Evolutionary conservation across 768 basidiomycete species (phyloP).

Genomic region (Russula sp.): DNA sequence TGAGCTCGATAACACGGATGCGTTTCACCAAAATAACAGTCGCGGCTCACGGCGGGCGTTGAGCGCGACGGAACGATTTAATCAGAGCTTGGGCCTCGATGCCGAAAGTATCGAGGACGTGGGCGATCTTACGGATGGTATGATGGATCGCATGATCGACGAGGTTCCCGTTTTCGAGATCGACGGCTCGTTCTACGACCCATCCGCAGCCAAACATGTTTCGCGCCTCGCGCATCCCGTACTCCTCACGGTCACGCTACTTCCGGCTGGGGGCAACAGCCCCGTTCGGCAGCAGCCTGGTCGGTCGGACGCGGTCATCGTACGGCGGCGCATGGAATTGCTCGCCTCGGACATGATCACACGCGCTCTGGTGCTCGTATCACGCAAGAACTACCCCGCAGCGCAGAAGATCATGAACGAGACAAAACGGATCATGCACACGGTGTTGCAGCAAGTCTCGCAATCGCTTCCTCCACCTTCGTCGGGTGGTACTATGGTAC

Average conservation of each 20-base stretch:
- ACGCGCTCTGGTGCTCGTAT: slow-evolving; percentile 86
- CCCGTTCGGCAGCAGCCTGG: slow-evolving; percentile 38
- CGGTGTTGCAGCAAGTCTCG: slow-evolving; percentile 81
- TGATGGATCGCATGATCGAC: slow-evolving; percentile 97
- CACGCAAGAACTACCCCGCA: slow-evolving; percentile 84
- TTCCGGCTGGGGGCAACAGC: slow-evolving; percentile 47
- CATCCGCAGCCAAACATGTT: slow-evolving; percentile 75
- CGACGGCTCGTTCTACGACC: slow-evolving; percentile 94
- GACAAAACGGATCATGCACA: slow-evolving; percentile 90
- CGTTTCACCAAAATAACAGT: slow-evolving; percentile 21
- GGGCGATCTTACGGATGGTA: slow-evolving; percentile 76
- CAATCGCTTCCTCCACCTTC: slow-evolving; percentile 62
- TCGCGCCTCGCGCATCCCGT: slow-evolving; percentile 90
- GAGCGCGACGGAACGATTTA: slow-evolving; percentile 88
- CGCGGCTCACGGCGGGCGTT: slow-evolving; percentile 37
- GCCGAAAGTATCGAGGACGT: slow-evolving; percentile 67
- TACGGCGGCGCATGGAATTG: slow-evolving; percentile 93
- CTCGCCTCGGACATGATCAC: slow-evolving; percentile 98
- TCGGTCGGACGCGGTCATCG: slow-evolving; percentile 79
- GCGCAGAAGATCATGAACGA: slow-evolving; percentile 88
- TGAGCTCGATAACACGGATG: slow-evolving; percentile 80
- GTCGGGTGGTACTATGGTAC: slow-evolving; percentile 43
- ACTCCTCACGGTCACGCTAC: slow-evolving; percentile 88
- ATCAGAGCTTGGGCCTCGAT: slow-evolving; percentile 81
- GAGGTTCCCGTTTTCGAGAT: slow-evolving; percentile 96